Evolutionary conservation across 805 yeast species (phyloP).

Genomic region (Cyberlindnera galapagoensis): DNA sequence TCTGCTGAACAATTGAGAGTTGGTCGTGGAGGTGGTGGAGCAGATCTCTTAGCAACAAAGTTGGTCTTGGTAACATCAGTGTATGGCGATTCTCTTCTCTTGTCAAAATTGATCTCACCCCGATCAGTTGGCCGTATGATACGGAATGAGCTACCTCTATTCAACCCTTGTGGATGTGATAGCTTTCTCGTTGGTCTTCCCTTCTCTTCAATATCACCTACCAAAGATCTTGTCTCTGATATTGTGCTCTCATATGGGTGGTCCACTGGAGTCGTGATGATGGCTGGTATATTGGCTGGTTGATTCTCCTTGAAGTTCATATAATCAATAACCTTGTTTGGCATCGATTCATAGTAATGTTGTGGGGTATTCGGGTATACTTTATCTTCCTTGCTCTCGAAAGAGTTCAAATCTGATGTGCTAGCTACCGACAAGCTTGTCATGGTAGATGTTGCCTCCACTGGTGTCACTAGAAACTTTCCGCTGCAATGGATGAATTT

Average conservation of each 20-base stretch:
- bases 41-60: conserved; percentile 62
- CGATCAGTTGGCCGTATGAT: conserved; percentile 59
- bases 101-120: conserved; percentile 75
- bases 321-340: conserved; percentile 39
- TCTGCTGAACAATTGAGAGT: conserved; percentile 3
- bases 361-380: conserved; percentile 65
- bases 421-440: conserved; percentile 34
- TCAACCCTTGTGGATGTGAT: no score
- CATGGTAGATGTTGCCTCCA: conserved; percentile 30
- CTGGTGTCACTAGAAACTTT: conserved; percentile 29
- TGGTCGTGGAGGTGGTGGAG: conserved; percentile 52
- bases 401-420: conserved; percentile 47
- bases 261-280: conserved; percentile 4
- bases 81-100: conserved; percentile 70
- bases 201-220: no score
- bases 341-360: conserved; percentile 43
- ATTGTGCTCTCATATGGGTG: no score
- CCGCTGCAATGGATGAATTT: conserved; percentile 28
- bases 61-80: conserved; percentile 41
- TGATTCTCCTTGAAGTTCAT: conserved; percentile 41
- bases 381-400: conserved; percentile 38
- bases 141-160: conserved; percentile 44
- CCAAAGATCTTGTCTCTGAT: no score
- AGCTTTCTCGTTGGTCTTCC: no score
- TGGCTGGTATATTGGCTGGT: conserved; percentile 3